Base-by-base conservation (phyloP, 176 grass and related monocot genomes). In the Guadua angustifolia region DNA sequence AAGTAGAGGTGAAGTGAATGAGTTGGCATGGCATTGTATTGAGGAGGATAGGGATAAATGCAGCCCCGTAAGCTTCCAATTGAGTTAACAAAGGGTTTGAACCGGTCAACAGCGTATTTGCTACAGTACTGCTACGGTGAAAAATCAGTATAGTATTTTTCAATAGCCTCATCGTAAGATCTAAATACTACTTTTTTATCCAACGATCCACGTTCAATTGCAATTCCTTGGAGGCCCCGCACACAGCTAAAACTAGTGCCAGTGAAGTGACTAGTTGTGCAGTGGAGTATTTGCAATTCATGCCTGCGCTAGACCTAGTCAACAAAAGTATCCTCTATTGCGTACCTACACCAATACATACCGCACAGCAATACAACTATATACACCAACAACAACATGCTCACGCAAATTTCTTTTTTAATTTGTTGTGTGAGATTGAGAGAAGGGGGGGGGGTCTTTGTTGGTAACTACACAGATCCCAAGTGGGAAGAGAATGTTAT, bases 401-500 rank as follows among this genome's bases (percentile, higher is more conserved):
- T 78, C 59, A 77, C 66, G 83, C 46, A 71, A 64, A 18, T 47
- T 66, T 4, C 59, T 55, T 24, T 60, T 85, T 61, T 60, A n/a
- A 49, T 32, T 80, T 86, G 63, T 24, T 26, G 5, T 51, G 49
- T 7, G 51, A 7, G 51, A 53, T 19, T 47, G 6, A 29, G 29
- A 29, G 29, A 61, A 61, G 33, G 10, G 6, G 42, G 59, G 65
- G 70, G 52, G 10, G n/a, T 52, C 15, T 52, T 45, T 79, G 76
- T 29, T 29, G 29, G 87, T 89, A 73, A 69, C 80, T 91, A 92
- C 96, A 98, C 96, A 91, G 89, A 95, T 98, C 95, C 95, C 95
- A 86, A 90, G 79, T 66, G 77, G 11, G 56, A 65, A 83, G 88
- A 25, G 84, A 69, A 68, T 90, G 74, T 87, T 80, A 86, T 69